Evolutionary conservation across 1,284 basidiomycete species (phyloP).

Genomic region (Ganoderma meredithae): DNA sequence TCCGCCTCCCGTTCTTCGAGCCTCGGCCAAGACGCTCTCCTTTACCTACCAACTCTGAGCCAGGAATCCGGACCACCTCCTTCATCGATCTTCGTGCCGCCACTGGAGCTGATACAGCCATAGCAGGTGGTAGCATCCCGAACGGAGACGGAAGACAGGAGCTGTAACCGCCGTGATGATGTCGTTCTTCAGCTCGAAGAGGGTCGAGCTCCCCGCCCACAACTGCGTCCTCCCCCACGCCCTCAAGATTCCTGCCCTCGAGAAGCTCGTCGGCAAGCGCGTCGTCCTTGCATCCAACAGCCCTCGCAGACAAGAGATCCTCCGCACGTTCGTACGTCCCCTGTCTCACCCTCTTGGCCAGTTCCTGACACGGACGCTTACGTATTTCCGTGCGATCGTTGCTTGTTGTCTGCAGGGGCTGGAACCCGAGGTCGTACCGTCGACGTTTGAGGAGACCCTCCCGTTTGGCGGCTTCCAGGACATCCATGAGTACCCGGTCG

Average conservation of each 20-base stretch:
- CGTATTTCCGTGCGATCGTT: neutral
- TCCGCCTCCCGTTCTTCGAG: neutral
- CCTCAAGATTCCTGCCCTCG: constrained; percentile 72
- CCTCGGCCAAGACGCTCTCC: neutral
- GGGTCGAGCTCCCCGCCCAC: constrained; percentile 39
- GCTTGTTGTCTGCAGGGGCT: constrained; percentile 70
- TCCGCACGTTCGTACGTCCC: constrained; percentile 74
- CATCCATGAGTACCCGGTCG: constrained; percentile 92
- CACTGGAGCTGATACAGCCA: neutral
- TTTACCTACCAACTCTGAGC: neutral
- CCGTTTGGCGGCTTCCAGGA: constrained; percentile 74
- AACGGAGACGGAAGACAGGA: neutral
- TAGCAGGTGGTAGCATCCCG: neutral
- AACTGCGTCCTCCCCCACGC: constrained; percentile 73
- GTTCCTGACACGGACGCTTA: no score
- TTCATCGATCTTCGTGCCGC: neutral
- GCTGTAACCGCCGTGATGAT: constrained; percentile 26
- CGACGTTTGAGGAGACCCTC: constrained; percentile 88
- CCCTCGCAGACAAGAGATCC: constrained; percentile 86
- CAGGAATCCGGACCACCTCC: neutral
- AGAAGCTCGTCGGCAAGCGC: constrained; percentile 76
- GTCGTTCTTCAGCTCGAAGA: constrained; percentile 38
- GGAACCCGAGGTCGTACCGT: constrained; percentile 87
- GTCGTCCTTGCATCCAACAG: constrained; percentile 89
- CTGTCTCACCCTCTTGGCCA: neutral